phyloP scores from a whole-genome alignment of 2,329 filamentous ascomycete species.

The Graphilbum ipis-grandicollis region DNA sequence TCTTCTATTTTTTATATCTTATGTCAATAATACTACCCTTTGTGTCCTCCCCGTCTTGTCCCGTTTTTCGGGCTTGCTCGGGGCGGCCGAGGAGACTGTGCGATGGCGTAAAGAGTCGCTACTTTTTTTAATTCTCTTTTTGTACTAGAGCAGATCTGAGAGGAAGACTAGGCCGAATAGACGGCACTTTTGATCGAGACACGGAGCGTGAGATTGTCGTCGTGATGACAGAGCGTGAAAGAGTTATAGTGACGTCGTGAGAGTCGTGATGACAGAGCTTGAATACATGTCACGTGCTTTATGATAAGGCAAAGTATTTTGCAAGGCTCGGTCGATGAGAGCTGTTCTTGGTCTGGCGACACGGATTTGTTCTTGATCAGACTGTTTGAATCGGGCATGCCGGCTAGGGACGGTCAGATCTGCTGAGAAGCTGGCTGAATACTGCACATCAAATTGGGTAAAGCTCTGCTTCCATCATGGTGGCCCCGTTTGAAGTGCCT shows the following conservation, averaged over 20 bases:
- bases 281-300: too few relatives aligned
- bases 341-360: too few relatives aligned
- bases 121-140: conserved; percentile 15
- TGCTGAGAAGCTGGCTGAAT: neutral
- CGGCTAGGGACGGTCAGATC: neutral
- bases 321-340: too few relatives aligned
- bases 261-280: too few relatives aligned
- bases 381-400: too few relatives aligned
- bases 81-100: too few relatives aligned
- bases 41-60: neutral
- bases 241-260: too few relatives aligned
- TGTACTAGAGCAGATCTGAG: conserved; percentile 17
- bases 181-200: conserved; percentile 25
- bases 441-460: neutral
- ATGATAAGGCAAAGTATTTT: too few relatives aligned
- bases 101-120: too few relatives aligned
- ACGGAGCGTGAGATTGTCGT: conserved; percentile 21
- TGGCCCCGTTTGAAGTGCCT: conserved; percentile 21
- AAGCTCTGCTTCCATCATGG: conserved; percentile 3
- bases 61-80: neutral
- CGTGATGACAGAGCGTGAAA: too few relatives aligned
- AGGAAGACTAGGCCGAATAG: conserved; percentile 11
- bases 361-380: too few relatives aligned
- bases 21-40: neutral
- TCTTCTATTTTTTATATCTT: neutral